Base-by-base conservation (phyloP, 2,329 filamentous ascomycete genomes). In the Fusarium sp. region DNA sequence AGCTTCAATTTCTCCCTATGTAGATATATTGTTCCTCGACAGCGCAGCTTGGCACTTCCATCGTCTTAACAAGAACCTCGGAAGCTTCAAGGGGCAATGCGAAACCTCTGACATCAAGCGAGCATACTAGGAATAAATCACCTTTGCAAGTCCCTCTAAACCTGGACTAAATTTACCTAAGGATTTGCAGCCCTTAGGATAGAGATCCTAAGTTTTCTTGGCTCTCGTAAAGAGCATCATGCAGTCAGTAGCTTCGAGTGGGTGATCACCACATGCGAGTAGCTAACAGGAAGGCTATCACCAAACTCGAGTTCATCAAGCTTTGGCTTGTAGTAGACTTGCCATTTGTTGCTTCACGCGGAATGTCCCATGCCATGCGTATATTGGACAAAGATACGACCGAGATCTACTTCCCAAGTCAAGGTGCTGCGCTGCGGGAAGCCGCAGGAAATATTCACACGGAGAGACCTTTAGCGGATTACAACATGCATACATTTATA, bases 1-100 rank as follows among this genome's bases (percentile, higher is more conserved):
- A 6, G 9, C 11, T n/a, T 17, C 1, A 0, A 10, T 10, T 8
- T 5, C 32, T 17, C 17, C 34, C 3, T 26, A 24, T 26, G 2
- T 1, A 0, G 13, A 11, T 7, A 15, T 15, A 3, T 5, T 26
- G 14, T 17, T 26, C 5, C 6, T 8, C 4, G 10, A 4, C 14
- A 4, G 20, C 14, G 18, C 18, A 28, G 8, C 20, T n/a, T 39
- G 9, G 20, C 1, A 8, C 20, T 13, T 55, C 2, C 14, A 28
- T 5, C 8, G 8, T 14, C 34, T 22, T 10, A 1, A 28, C 24
- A 5, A 15, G 32, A 12, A 22, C 10, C 17, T 54, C 32, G 3
- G 14, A 5, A 28, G 24, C 20, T 11, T n/a, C 14, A 8, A 12
- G 24, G 11, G 17, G 12, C 12, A 4, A 36, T 26, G 3, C 32